These are phyloP conservation scores for Venturiaceae sp. DNA, from an alignment of 2,329 filamentous ascomycete genomes.

Conservation along the genomic window DNA sequence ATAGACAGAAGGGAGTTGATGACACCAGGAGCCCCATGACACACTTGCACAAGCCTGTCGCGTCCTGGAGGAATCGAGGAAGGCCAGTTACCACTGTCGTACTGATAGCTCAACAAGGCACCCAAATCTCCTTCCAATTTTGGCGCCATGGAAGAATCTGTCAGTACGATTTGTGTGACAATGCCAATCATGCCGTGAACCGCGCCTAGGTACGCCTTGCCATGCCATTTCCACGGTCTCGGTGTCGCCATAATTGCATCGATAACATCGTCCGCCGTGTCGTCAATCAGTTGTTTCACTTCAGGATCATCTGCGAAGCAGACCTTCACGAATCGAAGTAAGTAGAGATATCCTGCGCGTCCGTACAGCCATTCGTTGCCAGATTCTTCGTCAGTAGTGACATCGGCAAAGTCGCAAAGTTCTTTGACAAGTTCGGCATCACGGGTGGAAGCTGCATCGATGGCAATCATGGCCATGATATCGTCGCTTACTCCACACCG, in stretches of 20 bases:
- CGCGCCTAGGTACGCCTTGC: constrained; percentile 54
- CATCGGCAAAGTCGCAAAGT: constrained; percentile 39
- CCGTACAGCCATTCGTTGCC: constrained; percentile 58
- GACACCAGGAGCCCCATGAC: constrained; percentile 57
- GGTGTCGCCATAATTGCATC: constrained; percentile 47
- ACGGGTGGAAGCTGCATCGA: constrained; percentile 39
- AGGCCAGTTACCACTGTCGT: constrained; percentile 54
- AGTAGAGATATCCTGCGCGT: constrained; percentile 57
- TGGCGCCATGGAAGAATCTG: constrained; percentile 44
- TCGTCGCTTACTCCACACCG: constrained; percentile 42
- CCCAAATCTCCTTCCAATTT: constrained; percentile 44
- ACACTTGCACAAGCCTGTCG: constrained; percentile 51
- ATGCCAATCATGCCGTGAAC: constrained; percentile 61
- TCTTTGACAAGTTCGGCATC: constrained; percentile 38
- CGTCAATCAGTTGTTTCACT: constrained; percentile 41
- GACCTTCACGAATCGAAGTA: constrained; percentile 53
- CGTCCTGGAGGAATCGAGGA: constrained; percentile 40
- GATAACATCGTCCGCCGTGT: constrained; percentile 47
- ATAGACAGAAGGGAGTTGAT: constrained; percentile 49
- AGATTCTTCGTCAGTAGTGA: constrained; percentile 36
- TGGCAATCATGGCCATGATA: constrained; percentile 38
- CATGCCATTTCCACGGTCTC: constrained; percentile 55
- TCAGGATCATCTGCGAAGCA: constrained; percentile 41
- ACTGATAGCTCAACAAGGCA: constrained; percentile 49
- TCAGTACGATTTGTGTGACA: constrained; percentile 57